Conservation (phyloP, 306 rosid genomes). For the Hippophae gyantsensis region DNA sequence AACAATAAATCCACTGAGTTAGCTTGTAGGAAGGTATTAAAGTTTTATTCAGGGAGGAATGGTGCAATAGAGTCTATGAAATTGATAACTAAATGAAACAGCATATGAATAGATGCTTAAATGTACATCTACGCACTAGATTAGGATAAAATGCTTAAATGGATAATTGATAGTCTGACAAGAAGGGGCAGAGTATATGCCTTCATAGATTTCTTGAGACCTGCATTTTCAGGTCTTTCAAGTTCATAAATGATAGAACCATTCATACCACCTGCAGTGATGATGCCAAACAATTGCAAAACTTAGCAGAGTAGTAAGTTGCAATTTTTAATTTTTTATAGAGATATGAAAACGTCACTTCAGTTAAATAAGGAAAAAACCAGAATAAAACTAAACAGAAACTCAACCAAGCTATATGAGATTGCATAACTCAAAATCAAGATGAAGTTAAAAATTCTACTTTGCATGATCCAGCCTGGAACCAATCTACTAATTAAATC, state of each 20-base stretch:
- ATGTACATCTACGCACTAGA: not conserved
- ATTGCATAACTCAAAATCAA: too few species aligned
- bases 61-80: not conserved
- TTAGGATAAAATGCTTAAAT: not conserved
- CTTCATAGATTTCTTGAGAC: slow-evolving; percentile 70
- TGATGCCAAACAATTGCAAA: slow-evolving; percentile 11
- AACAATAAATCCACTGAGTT: slow-evolving; percentile 24
- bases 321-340: too few species aligned
- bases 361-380: too few species aligned
- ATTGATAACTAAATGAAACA: not conserved
- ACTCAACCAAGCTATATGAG: too few species aligned
- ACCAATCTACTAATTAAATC: too few species aligned
- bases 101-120: not conserved
- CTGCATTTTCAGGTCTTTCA: slow-evolving; percentile 79
- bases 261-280: slow-evolving; percentile 86
- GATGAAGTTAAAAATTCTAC: too few species aligned
- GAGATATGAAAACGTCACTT: too few species aligned
- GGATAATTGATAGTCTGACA: not conserved
- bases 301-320: not conserved
- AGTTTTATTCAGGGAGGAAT: slow-evolving; percentile 6
- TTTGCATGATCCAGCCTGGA: too few species aligned
- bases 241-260: slow-evolving; percentile 81
- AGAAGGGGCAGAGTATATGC: slow-evolving; percentile 33
- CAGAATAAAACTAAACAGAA: too few species aligned
- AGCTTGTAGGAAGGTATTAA: slow-evolving; percentile 19